Conservation (phyloP, 805 yeast genomes). For the Novakomyces olei region DNA sequence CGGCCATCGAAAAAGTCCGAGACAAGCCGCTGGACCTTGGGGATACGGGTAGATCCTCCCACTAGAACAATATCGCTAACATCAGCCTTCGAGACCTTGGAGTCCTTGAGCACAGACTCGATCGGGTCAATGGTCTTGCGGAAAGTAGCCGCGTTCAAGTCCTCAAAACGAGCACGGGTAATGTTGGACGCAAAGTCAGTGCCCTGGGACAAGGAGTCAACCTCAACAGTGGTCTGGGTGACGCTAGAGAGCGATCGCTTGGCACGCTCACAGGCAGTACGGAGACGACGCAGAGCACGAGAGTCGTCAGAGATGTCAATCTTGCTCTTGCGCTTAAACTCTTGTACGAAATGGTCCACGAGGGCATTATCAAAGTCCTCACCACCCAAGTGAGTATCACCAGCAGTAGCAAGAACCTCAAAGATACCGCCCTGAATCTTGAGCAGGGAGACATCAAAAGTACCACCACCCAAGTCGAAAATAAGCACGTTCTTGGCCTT, state of each 20-base stretch:
- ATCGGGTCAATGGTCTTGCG: constrained; percentile 87
- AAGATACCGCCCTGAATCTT: constrained; percentile 90
- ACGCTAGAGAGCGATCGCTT: constrained; percentile 95
- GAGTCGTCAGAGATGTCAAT: constrained; percentile 73
- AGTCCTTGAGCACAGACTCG: constrained; percentile 83
- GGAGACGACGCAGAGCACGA: constrained; percentile 91
- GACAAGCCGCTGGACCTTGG: constrained; percentile 86
- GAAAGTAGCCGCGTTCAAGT: constrained; percentile 77
- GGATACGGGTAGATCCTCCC: constrained; percentile 98
- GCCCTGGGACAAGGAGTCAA: constrained; percentile 87
- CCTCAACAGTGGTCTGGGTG: constrained; percentile 88
- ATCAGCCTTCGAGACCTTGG: constrained; percentile 61
- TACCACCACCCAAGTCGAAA: constrained; percentile 95
- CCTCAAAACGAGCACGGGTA: constrained; percentile 97
- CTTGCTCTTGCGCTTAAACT: constrained; percentile 90
- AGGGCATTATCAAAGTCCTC: constrained; percentile 96
- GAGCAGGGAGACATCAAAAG: constrained; percentile 84
- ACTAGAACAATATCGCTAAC: constrained; percentile 89
- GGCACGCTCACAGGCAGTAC: constrained; percentile 98
- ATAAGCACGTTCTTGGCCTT: constrained; percentile 74
- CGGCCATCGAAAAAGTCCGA: constrained; percentile 93
- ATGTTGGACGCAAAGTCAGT: constrained; percentile 82
- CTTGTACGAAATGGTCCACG: constrained; percentile 77
- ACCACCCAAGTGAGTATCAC: constrained; percentile 99
- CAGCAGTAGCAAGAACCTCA: constrained; percentile 93